Base-by-base conservation (phyloP, 345 rosid genomes). In the Hypericum androsaemum region DNA sequence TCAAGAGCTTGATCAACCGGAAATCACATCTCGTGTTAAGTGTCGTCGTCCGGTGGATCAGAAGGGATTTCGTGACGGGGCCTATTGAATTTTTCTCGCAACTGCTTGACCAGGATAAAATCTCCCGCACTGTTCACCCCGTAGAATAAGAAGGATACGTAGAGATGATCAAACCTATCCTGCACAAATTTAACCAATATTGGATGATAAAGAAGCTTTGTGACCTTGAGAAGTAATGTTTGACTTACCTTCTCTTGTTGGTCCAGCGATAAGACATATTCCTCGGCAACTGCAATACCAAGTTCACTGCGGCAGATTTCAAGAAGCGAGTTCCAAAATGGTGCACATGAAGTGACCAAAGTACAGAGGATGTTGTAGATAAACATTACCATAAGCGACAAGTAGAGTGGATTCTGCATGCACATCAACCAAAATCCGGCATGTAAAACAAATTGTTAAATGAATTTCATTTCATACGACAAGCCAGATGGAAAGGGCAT, bases 111-210 rank as follows among this genome's bases (percentile, higher is more conserved):
- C 5, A 95, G 95, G 68, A 90, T 84, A 77, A 84, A 90, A 69
- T 90, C 98, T 61, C 94, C 96, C 11, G 88, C 86, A 12, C 77
- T 50, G 67, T 90, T 95, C 52, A 71, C 65, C 47, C 98, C 96
- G 9, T 90, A 90, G 67, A 82, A 90, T 50, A 90, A 68, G 41
- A 87, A 79, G 12, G 96, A 84, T 13, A 78, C 36, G 64, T 82
- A 84, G 10, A 95, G 96, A 79, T 90, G 98, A 59, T 90, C 98
- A 37, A 81, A 84, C 74, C 87, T 73, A 61, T 66, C 89, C 97
- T 86, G 94, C 68, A 51, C 12, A n/a, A 22, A 22, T 22, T 22
- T 22, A 1, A 22, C 32, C 1, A 22, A 22, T 4, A 22, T 22
- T 1, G 32, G 32, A 22, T 22, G 32, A 22, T 22, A 22, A 22